Percentiles rank a stretch among this genome's conserved stretches.
Conservation (phyloP, 2,329 filamentous ascomycete species). For the Podosphaera xanthii region DNA sequence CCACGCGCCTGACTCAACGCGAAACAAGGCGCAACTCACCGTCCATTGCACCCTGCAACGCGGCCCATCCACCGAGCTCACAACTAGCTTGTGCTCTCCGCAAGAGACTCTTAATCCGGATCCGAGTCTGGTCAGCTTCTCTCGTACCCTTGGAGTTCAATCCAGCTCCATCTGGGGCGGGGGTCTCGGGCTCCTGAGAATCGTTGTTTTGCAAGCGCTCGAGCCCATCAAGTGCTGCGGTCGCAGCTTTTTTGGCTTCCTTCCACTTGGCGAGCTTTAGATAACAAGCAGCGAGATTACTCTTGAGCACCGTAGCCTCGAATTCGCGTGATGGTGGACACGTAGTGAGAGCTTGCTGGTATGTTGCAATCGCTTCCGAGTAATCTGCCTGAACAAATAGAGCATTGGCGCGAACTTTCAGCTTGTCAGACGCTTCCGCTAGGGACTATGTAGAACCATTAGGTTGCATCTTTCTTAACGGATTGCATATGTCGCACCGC, state of each 20-base stretch:
- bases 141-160: constrained; percentile 16
- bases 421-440: constrained; percentile 43
- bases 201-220: constrained; percentile 29
- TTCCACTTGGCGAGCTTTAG: constrained; percentile 73
- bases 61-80: constrained; percentile 55
- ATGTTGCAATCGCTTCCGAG: constrained; percentile 56
- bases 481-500: background rate
- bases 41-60: constrained; percentile 51
- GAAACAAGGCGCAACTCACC: constrained; percentile 5
- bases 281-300: constrained; percentile 77
- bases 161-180: constrained; percentile 27
- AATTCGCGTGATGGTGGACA: constrained; percentile 74
- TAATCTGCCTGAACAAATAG: constrained; percentile 55
- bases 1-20: background rate
- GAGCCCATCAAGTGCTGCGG: constrained; percentile 48
- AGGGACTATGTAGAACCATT: constrained; percentile 27
- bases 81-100: constrained; percentile 23
- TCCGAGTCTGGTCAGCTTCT: constrained; percentile 35
- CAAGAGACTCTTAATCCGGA: constrained; percentile 64
- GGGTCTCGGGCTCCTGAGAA: constrained; percentile 36
- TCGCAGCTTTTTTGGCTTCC: constrained; percentile 52
- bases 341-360: constrained; percentile 55
- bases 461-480: background rate
- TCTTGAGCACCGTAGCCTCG: constrained; percentile 66
- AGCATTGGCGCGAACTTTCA: constrained; percentile 56